Evolutionary conservation across 257 asterid genomes (phyloP), one percentile per base, ranked within the genome.

Genomic region (Penstemon newberryi): DNA sequence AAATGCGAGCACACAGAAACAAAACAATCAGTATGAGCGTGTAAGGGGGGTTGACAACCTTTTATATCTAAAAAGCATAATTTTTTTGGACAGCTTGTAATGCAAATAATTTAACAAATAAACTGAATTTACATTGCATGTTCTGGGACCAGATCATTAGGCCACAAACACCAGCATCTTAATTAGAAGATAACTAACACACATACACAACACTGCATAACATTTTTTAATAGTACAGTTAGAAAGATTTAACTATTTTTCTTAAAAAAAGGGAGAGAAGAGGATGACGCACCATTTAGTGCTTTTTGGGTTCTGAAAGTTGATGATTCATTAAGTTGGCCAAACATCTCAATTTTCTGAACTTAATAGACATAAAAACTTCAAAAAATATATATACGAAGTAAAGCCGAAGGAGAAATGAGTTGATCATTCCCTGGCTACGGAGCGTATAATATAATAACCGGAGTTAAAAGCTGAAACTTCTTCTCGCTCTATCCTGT

Each of bases 11-110:
- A 69, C 42, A 58, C 44, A n/a, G 54, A n/a, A 19, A 46, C 52
- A 77, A 67, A 36, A 6, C 44, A 15, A 64, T 67, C 38, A 47
- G 4, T 38, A 52, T 58, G 39, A 33, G 11, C 7, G 44, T 42
- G 38, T 5, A 41, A 38, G 39, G n/a, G 18, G 44, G 50, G 15
- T 66, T 9, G 36, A 44, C 15, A 55, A 60, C 57, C 53, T 42
- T 0, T 36, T n/a, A 19, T 43, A n/a, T 7, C n/a, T 43, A 36
- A 50, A 41, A 18, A 42, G 49, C 53, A 69, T 58, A 58, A 60
- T 1, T 68, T 56, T 50, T 50, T 46, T 36, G 62, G 39, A 56
- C 37, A 44, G 53, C 60, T 52, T 25, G 47, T 70, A 52, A 60
- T 39, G 49, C 36, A 40, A 13, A 33, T 40, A n/a, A 70, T 5